Conservation (phyloP, 208 protist genomes). For the Crithidia brevicula region DNA sequence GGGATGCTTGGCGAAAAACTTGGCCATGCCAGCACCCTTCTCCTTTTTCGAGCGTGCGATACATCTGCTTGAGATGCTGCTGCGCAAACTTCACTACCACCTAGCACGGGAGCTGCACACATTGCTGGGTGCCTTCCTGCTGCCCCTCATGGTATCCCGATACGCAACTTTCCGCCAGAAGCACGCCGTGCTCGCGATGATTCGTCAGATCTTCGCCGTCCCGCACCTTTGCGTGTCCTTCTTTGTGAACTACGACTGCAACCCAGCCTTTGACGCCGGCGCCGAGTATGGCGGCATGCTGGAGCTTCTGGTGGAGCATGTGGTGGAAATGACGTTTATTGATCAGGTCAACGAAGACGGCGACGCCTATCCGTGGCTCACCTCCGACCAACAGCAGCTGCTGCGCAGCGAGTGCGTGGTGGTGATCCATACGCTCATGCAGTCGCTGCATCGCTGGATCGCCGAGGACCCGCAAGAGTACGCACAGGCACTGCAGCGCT, state of each 20-base stretch:
- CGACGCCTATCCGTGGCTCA: slow-evolving; percentile 54
- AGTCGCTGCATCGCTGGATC: slow-evolving; percentile 78
- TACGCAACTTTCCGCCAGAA: slow-evolving; percentile 80
- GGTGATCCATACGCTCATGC: slow-evolving; percentile 58
- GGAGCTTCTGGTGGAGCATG: slow-evolving; percentile 77
- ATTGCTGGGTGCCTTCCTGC: slow-evolving; percentile 62
- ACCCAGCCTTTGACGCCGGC: slow-evolving; percentile 74
- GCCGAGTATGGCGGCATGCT: slow-evolving; percentile 76
- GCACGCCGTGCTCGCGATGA: slow-evolving; percentile 75
- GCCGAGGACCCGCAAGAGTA: slow-evolving; percentile 77
- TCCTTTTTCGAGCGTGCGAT: slow-evolving; percentile 62
- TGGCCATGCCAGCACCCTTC: slow-evolving; percentile 61
- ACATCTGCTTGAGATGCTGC: slow-evolving; percentile 54
- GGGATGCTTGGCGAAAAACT: slow-evolving; percentile 51
- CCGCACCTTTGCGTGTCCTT: slow-evolving; percentile 77
- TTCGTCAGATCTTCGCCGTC: slow-evolving; percentile 61
- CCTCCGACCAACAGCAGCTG: slow-evolving; percentile 78
- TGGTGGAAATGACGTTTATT: slow-evolving; percentile 63
- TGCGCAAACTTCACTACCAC: slow-evolving; percentile 79
- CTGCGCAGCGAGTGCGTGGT: slow-evolving; percentile 74
- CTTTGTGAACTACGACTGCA: slow-evolving; percentile 91
- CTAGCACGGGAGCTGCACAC: slow-evolving; percentile 74
- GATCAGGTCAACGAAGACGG: slow-evolving; percentile 49
- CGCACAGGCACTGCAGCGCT: slow-evolving; percentile 21
- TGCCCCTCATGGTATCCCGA: slow-evolving; percentile 63